Evolutionary conservation across 768 basidiomycete genomes (phyloP).

Genomic region (Austroboletus festivus): DNA sequence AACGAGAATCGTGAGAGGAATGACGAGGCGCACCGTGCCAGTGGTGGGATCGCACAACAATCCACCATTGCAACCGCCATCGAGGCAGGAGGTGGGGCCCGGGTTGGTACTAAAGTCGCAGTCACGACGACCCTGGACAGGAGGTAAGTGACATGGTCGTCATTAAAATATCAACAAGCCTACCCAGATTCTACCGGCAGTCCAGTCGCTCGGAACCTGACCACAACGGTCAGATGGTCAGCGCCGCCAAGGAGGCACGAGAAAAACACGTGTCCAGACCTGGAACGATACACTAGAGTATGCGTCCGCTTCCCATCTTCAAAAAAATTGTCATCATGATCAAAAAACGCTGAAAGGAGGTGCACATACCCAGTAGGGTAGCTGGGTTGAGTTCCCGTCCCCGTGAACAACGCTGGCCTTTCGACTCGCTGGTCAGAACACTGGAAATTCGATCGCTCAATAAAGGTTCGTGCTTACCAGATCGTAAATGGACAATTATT

Average conservation of each 20-base stretch:
- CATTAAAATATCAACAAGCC: not conserved
- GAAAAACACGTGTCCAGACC: slow-evolving; percentile 8
- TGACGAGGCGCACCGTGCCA: slow-evolving; percentile 40
- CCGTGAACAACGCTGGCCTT: slow-evolving; percentile 62
- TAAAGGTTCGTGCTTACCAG: slow-evolving; percentile 44
- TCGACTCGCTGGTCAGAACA: not conserved
- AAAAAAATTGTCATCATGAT: not conserved
- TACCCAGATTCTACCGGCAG: slow-evolving; percentile 63
- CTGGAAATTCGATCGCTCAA: not conserved
- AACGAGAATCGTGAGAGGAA: not conserved
- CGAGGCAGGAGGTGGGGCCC: slow-evolving; percentile 54
- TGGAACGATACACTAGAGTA: slow-evolving; percentile 28
- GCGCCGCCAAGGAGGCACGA: not conserved
- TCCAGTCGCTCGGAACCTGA: slow-evolving; percentile 62
- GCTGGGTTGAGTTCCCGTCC: slow-evolving; percentile 45
- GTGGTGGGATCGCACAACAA: slow-evolving; percentile 50
- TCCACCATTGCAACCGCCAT: slow-evolving; percentile 71
- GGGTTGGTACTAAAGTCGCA: slow-evolving; percentile 57
- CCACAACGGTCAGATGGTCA: not conserved
- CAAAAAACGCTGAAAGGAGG: not conserved
- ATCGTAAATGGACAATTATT: slow-evolving; percentile 69
- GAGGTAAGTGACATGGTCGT: not conserved
- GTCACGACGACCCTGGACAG: slow-evolving; percentile 45
- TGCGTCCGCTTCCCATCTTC: slow-evolving; percentile 34
- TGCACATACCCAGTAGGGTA: slow-evolving; percentile 43